Percentiles rank a stretch among this genome's conserved stretches.
phyloP scores from a whole-genome alignment of 352 stramenopile genomes.

The Phytopythium litorale region DNA sequence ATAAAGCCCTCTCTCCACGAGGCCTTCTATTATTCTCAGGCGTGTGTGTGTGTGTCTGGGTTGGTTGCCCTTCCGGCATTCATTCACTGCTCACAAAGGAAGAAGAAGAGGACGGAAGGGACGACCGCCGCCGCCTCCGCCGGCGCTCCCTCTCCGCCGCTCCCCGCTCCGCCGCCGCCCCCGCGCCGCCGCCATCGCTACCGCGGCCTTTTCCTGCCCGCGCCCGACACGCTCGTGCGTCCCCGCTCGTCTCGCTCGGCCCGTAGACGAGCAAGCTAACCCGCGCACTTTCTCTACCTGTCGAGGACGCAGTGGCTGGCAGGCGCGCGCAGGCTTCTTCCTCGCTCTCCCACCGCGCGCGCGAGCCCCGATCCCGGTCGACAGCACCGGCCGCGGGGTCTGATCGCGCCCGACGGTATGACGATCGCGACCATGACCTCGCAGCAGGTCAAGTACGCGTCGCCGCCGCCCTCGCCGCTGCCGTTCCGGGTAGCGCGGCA shows the following conservation, averaged over 20 bases:
- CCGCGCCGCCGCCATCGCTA: background rate
- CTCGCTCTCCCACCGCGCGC: background rate
- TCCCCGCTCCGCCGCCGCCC: background rate
- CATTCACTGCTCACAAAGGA: background rate
- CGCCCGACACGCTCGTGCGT: background rate
- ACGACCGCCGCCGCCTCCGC: background rate
- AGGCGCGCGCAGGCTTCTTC: background rate
- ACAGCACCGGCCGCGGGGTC: too few species aligned
- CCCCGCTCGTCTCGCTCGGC: background rate
- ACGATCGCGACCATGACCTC: slow-evolving; percentile 23
- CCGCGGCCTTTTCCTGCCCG: background rate
- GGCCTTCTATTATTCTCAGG: background rate
- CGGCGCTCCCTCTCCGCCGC: background rate
- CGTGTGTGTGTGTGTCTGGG: background rate
- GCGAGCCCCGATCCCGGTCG: background rate
- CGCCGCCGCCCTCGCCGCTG: slow-evolving; percentile 16
- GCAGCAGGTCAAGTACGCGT: slow-evolving; percentile 18
- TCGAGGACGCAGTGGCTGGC: background rate
- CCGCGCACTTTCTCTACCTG: slow-evolving; percentile 2
- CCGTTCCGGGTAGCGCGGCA: slow-evolving; percentile 16
- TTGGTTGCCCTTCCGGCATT: slow-evolving; percentile 4
- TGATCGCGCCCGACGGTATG: slow-evolving; percentile 1
- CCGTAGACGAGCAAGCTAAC: background rate
- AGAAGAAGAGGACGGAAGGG: background rate
- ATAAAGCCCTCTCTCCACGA: background rate